A percentile compares a stretch with the other conserved stretches of the same genome.
Conservation (phyloP, 768 basidiomycete genomes). For the Lyophyllum semitale region DNA sequence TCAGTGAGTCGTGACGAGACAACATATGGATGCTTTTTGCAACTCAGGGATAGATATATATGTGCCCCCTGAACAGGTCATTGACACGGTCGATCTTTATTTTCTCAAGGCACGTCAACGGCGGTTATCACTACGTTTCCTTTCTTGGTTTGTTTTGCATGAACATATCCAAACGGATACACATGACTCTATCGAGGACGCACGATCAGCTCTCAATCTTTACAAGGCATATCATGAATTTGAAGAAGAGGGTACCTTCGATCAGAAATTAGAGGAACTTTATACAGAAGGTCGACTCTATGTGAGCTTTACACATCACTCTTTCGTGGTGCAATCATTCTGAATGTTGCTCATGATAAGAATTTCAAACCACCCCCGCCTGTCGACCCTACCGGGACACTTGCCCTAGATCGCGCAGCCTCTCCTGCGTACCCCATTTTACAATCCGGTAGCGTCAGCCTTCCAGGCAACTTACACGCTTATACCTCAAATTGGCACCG, state of each 20-base stretch:
- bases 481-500: conserved; percentile 6
- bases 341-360: conserved; percentile 7
- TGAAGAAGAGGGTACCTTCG: conserved; percentile 76
- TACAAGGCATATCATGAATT: conserved; percentile 82
- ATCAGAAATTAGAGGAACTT: conserved; percentile 83
- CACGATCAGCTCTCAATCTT: conserved; percentile 79
- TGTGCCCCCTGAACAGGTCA: conserved; percentile 93
- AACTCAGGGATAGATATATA: conserved; percentile 70
- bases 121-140: conserved; percentile 87
- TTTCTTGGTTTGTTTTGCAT: conserved; percentile 91
- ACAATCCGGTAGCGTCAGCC: neutral
- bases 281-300: conserved; percentile 78
- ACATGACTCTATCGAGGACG: conserved; percentile 99
- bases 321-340: neutral
- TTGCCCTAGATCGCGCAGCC: conserved; percentile 4
- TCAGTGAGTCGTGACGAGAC: conserved; percentile 62
- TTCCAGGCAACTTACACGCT: neutral
- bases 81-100: conserved; percentile 98
- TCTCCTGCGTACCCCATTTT: conserved; percentile 7
- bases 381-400: neutral
- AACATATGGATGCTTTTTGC: conserved; percentile 1
- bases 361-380: conserved; percentile 22
- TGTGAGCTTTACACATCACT: conserved; percentile 39
- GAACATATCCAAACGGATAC: conserved; percentile 92
- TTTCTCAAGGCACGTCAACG: conserved; percentile 81